Conservation (phyloP, 1,284 basidiomycete species). For the Retiboletus flavoniger region DNA sequence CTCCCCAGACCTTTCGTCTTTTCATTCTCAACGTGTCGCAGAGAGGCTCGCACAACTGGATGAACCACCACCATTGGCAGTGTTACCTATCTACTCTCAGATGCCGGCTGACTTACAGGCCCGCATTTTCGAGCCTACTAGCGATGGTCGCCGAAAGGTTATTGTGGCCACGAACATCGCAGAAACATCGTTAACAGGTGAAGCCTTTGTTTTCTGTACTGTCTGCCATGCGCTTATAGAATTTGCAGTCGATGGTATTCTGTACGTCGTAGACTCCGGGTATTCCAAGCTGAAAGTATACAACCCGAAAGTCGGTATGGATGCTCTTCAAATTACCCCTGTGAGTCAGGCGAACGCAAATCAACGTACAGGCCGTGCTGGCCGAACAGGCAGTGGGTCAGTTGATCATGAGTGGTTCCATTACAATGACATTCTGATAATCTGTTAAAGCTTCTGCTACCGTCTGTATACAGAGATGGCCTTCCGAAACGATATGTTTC, state of each 20-base stretch:
- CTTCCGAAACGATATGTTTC: slow-evolving; percentile 85
- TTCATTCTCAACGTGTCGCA: slow-evolving; percentile 32
- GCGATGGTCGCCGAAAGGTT: slow-evolving; percentile 94
- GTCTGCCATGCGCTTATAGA: slow-evolving; percentile 14
- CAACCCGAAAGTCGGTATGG: slow-evolving; percentile 99
- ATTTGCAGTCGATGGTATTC: slow-evolving; percentile 86
- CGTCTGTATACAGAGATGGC: slow-evolving; percentile 87
- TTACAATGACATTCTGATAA: slow-evolving; percentile 8
- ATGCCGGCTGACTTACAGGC: slow-evolving; percentile 99
- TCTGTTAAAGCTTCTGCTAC: slow-evolving; percentile 78
- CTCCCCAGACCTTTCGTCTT: not conserved
- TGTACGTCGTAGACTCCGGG: slow-evolving; percentile 95
- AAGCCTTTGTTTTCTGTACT: slow-evolving; percentile 15
- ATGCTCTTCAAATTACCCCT: slow-evolving; percentile 96
- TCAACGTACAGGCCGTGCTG: slow-evolving; percentile 94
- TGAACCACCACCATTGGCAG: slow-evolving; percentile 81
- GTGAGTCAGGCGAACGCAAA: slow-evolving; percentile 98
- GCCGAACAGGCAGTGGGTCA: slow-evolving; percentile 90
- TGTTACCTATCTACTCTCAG: slow-evolving; percentile 98
- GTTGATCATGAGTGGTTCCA: slow-evolving; percentile 27
- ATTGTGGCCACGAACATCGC: slow-evolving; percentile 99
- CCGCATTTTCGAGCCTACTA: slow-evolving; percentile 93
- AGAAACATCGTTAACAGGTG: slow-evolving; percentile 93
- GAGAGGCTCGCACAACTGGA: slow-evolving; percentile 91
- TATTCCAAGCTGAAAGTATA: slow-evolving; percentile 99